Evolutionary conservation across 495 filamentous ascomycete genomes (phyloP).

Genomic region (Penicillium nucicola): DNA sequence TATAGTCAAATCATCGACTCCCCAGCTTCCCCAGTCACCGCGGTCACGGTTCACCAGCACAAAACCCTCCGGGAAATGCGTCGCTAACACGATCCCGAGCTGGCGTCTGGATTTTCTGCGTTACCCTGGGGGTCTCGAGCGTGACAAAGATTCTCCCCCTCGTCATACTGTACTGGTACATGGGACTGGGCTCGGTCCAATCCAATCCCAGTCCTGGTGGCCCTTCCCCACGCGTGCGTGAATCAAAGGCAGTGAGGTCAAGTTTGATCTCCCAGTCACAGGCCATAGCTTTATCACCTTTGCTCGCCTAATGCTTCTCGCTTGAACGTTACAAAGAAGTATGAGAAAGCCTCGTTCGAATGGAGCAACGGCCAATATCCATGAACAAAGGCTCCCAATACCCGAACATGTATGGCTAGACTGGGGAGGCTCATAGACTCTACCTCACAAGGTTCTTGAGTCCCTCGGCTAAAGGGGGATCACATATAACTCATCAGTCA

Average conservation of each 20-base stretch:
- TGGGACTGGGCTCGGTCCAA: slow-evolving; percentile 1
- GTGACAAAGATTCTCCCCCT: slow-evolving; percentile 1
- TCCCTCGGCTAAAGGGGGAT: background rate
- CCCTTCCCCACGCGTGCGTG: background rate
- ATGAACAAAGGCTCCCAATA: background rate
- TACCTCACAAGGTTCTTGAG: background rate
- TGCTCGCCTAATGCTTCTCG: background rate
- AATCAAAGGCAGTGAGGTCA: background rate
- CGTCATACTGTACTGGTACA: slow-evolving; percentile 8
- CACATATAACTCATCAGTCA: too few relatives aligned
- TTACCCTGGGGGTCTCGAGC: slow-evolving; percentile 12
- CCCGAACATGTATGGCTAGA: too few relatives aligned
- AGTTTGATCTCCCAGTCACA: background rate
- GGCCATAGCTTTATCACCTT: background rate
- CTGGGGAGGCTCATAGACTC: background rate
- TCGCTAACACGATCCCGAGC: slow-evolving; percentile 5
- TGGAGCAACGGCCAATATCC: background rate
- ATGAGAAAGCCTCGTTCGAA: background rate
- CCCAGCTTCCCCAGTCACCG: slow-evolving; percentile 13
- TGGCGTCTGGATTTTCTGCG: slow-evolving; percentile 3
- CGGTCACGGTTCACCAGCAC: background rate
- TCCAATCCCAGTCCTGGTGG: background rate
- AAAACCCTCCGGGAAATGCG: slow-evolving; percentile 17
- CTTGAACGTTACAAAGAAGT: background rate
- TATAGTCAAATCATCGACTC: background rate